phyloP scores from a whole-genome alignment of 202 grass and related monocot genomes.

The Saccharum hybrid region DNA sequence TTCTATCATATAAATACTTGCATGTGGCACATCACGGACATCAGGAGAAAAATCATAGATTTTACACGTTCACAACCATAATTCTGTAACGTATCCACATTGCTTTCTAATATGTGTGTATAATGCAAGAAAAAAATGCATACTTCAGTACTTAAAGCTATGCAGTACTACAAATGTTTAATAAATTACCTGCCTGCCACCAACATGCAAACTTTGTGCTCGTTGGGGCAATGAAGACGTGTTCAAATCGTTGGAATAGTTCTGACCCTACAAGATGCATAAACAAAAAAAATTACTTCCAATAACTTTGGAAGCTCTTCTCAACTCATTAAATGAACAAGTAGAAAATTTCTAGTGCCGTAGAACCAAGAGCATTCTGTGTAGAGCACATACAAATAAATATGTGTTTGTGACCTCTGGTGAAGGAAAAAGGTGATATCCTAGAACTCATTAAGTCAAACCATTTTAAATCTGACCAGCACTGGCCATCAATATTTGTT shows the following conservation, averaged over 20 bases:
- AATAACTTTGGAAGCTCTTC: conserved; percentile 17
- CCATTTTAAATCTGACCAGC: conserved; percentile 2
- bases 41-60: not conserved
- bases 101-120: conserved; percentile 5
- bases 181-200: conserved; percentile 52
- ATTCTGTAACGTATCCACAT: conserved; percentile 9
- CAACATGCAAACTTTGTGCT: conserved; percentile 35
- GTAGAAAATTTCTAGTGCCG: conserved; percentile 1
- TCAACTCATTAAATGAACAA: conserved; percentile 1
- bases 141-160: conserved; percentile 16
- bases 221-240: conserved; percentile 40
- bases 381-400: conserved; percentile 28
- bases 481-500: not conserved
- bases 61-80: conserved; percentile 25
- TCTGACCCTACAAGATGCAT: conserved; percentile 40
- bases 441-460: not conserved
- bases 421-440: not conserved
- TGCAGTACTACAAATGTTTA: conserved; percentile 9
- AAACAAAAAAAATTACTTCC: conserved; percentile 35
- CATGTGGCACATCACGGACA: conserved; percentile 22
- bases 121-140: conserved; percentile 6
- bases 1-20: conserved; percentile 10
- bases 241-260: conserved; percentile 45
- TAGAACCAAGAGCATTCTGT: conserved; percentile 27
- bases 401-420: not conserved